Evolutionary conservation across 495 filamentous ascomycete species (phyloP), one percentile per base, ranked within the genome.

Genomic region (Haplographium delicatum): DNA sequence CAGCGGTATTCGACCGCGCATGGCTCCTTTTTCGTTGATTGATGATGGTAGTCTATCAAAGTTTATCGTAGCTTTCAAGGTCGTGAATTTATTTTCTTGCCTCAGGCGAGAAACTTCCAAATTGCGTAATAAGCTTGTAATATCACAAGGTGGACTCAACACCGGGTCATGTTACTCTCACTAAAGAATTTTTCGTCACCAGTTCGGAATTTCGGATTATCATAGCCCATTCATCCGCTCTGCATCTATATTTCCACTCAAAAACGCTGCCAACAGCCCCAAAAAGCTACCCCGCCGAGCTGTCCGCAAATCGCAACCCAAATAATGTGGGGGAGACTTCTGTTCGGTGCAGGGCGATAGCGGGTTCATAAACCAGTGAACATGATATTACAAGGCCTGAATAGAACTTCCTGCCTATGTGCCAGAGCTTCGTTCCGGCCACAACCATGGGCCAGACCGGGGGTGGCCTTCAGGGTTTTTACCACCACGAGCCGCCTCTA

Each of bases 1-100:
- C 37, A 56, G 48, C 28, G 51, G 44, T 43, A 58, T 37, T 50
- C 52, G 59, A 52, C 59, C 46, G 39, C 59, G 48, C 59, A 62
- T 62, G 27, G 50, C 55, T 58, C 51, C n/a, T 53, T n/a, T 35
- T 23, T 33, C 33, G 26, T 27, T 53, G 49, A 40, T 56, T 40
- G 41, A 22, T 46, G 46, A 16, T 37, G 24, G 20, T 51, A n/a
- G n/a, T n/a, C n/a, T n/a, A 35, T 35, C 27, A 40, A 25, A 48
- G 1, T 26, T 9, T 15, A 18, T 33, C 11, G 11, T 16, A 33
- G 5, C 23, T 33, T 41, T 48, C 11, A 25, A 30, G 13, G 24
- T 50, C 35, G n/a, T 20, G 22, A 24, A 26, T 31, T 41, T 5
- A n/a, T n/a, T n/a, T n/a, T 47, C n/a, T 18, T 50, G 44, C 39